Conservation (phyloP, 2,329 filamentous ascomycete genomes). For the Furcasterigmium sp. region DNA sequence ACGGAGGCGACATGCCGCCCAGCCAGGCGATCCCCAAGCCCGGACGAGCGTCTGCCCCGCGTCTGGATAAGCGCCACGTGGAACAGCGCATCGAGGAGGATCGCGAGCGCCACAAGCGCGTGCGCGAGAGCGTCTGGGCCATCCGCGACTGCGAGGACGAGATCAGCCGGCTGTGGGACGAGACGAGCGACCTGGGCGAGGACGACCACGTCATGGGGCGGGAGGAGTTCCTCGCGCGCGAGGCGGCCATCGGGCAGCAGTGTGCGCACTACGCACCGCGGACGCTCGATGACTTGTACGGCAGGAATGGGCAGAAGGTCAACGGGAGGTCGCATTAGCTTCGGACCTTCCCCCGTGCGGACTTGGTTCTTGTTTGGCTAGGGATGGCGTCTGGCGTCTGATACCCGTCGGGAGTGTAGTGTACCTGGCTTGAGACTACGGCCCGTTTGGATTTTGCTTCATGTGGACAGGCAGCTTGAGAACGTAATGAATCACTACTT, state of each 20-base stretch:
- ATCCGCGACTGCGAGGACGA: conserved; percentile 66
- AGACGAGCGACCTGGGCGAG: conserved; percentile 78
- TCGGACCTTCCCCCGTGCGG: not conserved
- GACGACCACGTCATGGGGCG: conserved; percentile 74
- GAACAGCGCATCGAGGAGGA: conserved; percentile 98
- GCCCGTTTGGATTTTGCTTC: too few species aligned
- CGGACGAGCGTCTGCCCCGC: conserved; percentile 23
- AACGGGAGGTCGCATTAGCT: not conserved
- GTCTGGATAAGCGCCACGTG: conserved; percentile 78
- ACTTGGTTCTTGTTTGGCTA: not conserved
- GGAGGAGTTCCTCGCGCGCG: conserved; percentile 61
- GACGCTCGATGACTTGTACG: not conserved
- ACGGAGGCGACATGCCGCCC: conserved; percentile 34
- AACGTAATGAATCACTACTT: too few species aligned
- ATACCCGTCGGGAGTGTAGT: too few species aligned
- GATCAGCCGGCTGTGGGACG: conserved; percentile 78
- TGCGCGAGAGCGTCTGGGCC: conserved; percentile 91
- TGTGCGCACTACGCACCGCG: conserved; percentile 7
- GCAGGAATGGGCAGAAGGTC: not conserved
- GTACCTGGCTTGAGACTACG: too few species aligned
- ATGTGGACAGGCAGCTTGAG: too few species aligned
- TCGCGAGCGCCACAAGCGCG: conserved; percentile 85
- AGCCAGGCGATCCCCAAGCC: conserved; percentile 33
- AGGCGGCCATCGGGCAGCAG: conserved; percentile 16
- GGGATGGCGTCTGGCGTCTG: not conserved